Conservation (phyloP, 805 yeast genomes). For the Kodamaea laetipori region DNA sequence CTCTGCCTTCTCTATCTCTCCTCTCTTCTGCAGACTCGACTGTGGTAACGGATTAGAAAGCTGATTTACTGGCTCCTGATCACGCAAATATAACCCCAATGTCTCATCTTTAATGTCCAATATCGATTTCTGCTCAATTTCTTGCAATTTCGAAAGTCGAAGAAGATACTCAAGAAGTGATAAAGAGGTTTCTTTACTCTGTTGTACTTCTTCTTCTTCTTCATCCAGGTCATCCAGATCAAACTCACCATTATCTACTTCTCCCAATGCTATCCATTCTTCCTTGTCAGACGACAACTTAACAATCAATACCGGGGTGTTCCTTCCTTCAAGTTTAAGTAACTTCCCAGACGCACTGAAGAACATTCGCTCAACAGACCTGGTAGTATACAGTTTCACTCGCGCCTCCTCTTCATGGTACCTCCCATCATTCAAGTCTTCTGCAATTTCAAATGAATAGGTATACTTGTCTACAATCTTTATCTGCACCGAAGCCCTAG, state of each 20-base stretch:
- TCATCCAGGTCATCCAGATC: slow-evolving; percentile 16
- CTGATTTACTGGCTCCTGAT: slow-evolving; percentile 14
- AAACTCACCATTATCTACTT: slow-evolving; percentile 19
- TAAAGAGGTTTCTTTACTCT: slow-evolving; percentile 35
- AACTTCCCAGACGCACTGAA: slow-evolving; percentile 72
- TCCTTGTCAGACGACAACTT: slow-evolving; percentile 37
- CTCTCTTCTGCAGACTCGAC: slow-evolving; percentile 18
- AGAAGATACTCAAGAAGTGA: slow-evolving; percentile 65
- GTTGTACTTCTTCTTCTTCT: slow-evolving; percentile 14
- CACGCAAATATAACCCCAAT: slow-evolving; percentile 51
- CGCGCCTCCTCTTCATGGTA: slow-evolving; percentile 62
- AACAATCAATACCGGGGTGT: slow-evolving; percentile 66
- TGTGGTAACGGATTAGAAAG: slow-evolving; percentile 21
- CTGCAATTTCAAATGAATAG: slow-evolving; percentile 52
- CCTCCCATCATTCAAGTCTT: slow-evolving; percentile 68
- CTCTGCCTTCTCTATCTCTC: slow-evolving; percentile 14
- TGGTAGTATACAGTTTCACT: slow-evolving; percentile 36
- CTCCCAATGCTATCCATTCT: slow-evolving; percentile 27
- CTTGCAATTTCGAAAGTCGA: slow-evolving; percentile 60
- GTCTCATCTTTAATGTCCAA: slow-evolving; percentile 66
- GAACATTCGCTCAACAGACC: slow-evolving; percentile 52
- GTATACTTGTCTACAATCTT: slow-evolving; percentile 26
- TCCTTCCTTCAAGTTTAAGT: slow-evolving; percentile 60
- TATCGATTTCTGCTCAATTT: slow-evolving; percentile 56
- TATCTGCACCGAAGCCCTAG: slow-evolving; percentile 53